Conservation (phyloP, 345 rosid species). For the Brassica cretica region DNA sequence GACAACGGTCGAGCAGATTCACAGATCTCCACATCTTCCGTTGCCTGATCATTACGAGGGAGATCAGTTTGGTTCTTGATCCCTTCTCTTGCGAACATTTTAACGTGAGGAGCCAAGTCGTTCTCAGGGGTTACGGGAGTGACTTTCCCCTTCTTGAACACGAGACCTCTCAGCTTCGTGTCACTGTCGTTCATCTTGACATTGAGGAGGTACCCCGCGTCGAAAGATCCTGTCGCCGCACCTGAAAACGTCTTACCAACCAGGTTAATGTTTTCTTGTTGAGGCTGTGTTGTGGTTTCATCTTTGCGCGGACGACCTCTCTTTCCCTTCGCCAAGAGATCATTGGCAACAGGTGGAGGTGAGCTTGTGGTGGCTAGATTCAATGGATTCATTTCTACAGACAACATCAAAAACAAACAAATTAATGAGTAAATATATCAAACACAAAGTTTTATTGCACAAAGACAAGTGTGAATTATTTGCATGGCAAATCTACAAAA, state of each 20-base stretch:
- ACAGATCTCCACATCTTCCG: conserved; percentile 26
- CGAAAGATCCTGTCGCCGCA: conserved; percentile 62
- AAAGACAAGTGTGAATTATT: neutral
- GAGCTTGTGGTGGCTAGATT: conserved; percentile 34
- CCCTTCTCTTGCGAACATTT: conserved; percentile 51
- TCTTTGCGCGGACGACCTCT: conserved; percentile 67
- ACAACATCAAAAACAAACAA: neutral
- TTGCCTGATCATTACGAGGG: conserved; percentile 36
- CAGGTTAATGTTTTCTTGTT: conserved; percentile 37
- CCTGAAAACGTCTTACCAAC: conserved; percentile 61
- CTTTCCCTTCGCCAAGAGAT: conserved; percentile 48
- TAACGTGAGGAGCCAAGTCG: conserved; percentile 68
- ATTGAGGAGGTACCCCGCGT: conserved; percentile 64
- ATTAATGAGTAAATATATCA: neutral
- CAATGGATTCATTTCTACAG: conserved; percentile 46
- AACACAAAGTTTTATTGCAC: neutral
- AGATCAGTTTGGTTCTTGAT: conserved; percentile 39
- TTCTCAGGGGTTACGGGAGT: conserved; percentile 52
- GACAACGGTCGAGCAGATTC: conserved; percentile 40
- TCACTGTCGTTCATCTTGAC: conserved; percentile 55
- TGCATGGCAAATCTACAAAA: conserved; percentile 17
- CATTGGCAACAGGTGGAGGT: conserved; percentile 39
- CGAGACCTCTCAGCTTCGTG: conserved; percentile 7
- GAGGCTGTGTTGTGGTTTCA: conserved; percentile 29
- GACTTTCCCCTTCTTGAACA: conserved; percentile 28